Percentiles rank a stretch among this genome's conserved stretches.
Conservation (phyloP, 2,329 filamentous ascomycete species). For the Pseudogymnoascus sp. region DNA sequence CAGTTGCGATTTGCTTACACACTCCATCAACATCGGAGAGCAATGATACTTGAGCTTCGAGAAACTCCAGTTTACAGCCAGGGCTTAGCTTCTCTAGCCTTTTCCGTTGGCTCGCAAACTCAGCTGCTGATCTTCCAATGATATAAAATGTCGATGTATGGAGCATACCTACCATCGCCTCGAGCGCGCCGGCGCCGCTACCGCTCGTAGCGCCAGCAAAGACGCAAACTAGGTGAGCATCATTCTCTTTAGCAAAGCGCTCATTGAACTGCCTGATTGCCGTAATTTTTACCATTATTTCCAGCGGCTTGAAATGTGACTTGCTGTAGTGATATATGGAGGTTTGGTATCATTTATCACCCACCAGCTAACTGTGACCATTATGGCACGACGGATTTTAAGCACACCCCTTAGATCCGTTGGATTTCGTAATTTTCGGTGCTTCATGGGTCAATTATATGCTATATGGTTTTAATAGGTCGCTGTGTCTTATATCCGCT, state of each 20-base stretch:
- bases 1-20: conserved; percentile 38
- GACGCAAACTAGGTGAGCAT: conserved; percentile 36
- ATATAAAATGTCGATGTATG: conserved; percentile 10
- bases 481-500: background rate
- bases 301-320: conserved; percentile 8
- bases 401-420: background rate
- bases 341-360: background rate
- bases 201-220: conserved; percentile 45
- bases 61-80: conserved; percentile 38
- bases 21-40: conserved; percentile 43
- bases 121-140: background rate
- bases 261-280: conserved; percentile 8
- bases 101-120: conserved; percentile 20
- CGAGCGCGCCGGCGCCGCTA: conserved; percentile 30
- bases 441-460: background rate
- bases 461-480: background rate
- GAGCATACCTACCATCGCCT: conserved; percentile 12
- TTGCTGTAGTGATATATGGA: background rate
- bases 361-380: background rate
- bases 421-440: background rate
- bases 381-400: background rate
- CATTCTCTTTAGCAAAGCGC: conserved; percentile 7
- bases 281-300: conserved; percentile 15
- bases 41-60: conserved; percentile 43
- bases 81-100: conserved; percentile 39